These are phyloP conservation scores for Penstemon barbatus DNA, from an alignment of 257 asterid species.

Conservation along the genomic window DNA sequence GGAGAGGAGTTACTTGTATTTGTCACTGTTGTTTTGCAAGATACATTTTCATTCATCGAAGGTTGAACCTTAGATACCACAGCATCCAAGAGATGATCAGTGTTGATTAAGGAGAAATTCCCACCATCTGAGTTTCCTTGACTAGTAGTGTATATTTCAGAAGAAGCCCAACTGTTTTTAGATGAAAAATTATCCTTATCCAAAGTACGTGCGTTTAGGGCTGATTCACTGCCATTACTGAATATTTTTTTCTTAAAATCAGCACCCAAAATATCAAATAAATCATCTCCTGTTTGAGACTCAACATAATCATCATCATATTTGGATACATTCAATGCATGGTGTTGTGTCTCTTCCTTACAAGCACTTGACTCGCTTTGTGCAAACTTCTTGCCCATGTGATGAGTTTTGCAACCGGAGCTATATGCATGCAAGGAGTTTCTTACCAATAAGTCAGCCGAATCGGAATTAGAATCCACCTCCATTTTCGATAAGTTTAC, in stretches of 20 bases:
- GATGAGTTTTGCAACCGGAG: slow-evolving; percentile 17
- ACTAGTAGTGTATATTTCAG: slow-evolving; percentile 35
- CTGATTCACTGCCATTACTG: slow-evolving; percentile 29
- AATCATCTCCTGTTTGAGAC: slow-evolving; percentile 53
- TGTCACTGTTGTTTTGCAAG: slow-evolving; percentile 53
- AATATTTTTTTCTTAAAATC: slow-evolving; percentile 47
- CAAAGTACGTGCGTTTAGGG: slow-evolving; percentile 25
- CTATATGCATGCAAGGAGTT: slow-evolving; percentile 24
- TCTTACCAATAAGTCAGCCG: slow-evolving; percentile 22
- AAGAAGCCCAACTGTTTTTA: slow-evolving; percentile 33
- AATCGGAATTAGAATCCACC: slow-evolving; percentile 26
- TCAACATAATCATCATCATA: slow-evolving; percentile 35
- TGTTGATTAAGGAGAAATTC: slow-evolving; percentile 32
- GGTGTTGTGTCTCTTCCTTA: slow-evolving; percentile 25
- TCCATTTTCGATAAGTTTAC: slow-evolving; percentile 30
- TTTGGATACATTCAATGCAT: slow-evolving; percentile 22
- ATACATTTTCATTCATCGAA: slow-evolving; percentile 46
- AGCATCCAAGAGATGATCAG: slow-evolving; percentile 61
- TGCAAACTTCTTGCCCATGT: slow-evolving; percentile 23
- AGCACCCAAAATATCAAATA: slow-evolving; percentile 60
- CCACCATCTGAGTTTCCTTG: slow-evolving; percentile 43
- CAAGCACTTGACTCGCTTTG: slow-evolving; percentile 24
- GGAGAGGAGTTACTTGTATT: slow-evolving; percentile 43
- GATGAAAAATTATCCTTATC: slow-evolving; percentile 31
- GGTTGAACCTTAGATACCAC: slow-evolving; percentile 43